Percentiles rank a stretch among this genome's conserved stretches.
Conservation (phyloP, 306 rosid species). For the Ochetophila trinervis region DNA sequence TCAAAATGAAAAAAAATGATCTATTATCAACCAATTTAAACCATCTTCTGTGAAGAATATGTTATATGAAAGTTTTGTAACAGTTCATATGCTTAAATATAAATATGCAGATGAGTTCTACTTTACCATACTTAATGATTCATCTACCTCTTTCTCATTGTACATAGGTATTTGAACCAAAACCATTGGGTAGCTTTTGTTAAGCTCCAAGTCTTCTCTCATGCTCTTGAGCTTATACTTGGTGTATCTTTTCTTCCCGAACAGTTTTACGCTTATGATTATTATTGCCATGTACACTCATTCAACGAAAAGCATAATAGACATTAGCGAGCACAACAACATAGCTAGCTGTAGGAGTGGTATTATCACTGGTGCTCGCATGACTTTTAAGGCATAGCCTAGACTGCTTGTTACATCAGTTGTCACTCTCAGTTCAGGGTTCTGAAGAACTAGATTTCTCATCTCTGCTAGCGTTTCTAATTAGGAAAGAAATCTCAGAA, state of each 20-base stretch:
- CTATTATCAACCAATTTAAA: no score
- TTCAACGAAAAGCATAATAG: slow-evolving; percentile 52
- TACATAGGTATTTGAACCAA: slow-evolving; percentile 60
- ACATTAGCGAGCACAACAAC: slow-evolving; percentile 46
- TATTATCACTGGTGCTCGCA: slow-evolving; percentile 38
- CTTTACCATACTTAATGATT: no score
- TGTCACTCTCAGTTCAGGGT: slow-evolving; percentile 30
- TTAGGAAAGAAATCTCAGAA: slow-evolving; percentile 12
- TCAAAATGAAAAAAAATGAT: no score
- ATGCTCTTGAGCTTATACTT: slow-evolving; percentile 43
- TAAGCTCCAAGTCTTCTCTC: slow-evolving; percentile 40
- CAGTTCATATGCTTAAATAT: background rate
- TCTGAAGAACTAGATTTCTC: slow-evolving; percentile 43
- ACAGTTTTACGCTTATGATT: slow-evolving; percentile 40
- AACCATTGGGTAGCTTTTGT: slow-evolving; percentile 41
- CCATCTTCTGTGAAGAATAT: no score
- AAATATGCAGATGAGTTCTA: no score
- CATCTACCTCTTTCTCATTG: slow-evolving; percentile 57
- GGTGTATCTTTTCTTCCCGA: slow-evolving; percentile 46
- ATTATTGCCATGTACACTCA: slow-evolving; percentile 44
- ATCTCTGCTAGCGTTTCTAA: slow-evolving; percentile 27
- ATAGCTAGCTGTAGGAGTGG: slow-evolving; percentile 46
- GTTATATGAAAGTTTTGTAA: background rate
- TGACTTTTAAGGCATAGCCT: slow-evolving; percentile 45
- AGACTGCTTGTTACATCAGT: slow-evolving; percentile 33